phyloP scores from a whole-genome alignment of 1,139 yeast genomes.

The Pichiaceae sp. region DNA sequence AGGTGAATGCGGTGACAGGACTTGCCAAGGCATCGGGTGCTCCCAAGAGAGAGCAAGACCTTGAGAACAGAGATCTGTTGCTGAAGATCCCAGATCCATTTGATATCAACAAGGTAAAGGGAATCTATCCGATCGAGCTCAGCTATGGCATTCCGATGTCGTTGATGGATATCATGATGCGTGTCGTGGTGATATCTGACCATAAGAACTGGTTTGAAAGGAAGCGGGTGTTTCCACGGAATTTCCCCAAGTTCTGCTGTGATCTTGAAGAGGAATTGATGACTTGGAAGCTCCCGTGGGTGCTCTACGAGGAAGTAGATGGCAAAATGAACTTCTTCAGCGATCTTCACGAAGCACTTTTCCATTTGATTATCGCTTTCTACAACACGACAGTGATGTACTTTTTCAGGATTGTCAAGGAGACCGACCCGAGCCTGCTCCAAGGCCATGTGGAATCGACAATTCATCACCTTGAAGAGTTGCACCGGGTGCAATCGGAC shows the following conservation, averaged over 20 bases:
- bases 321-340: constrained; percentile 13
- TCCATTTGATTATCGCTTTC: constrained; percentile 31
- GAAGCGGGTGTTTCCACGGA: constrained; percentile 40
- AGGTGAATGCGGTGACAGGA: constrained; percentile 14
- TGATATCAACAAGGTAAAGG: constrained; percentile 3
- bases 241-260: constrained; percentile 47
- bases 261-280: constrained; percentile 42
- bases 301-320: constrained; percentile 20
- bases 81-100: constrained; percentile 12
- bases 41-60: constrained; percentile 10
- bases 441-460: constrained; percentile 30
- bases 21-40: constrained; percentile 6
- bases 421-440: constrained; percentile 25
- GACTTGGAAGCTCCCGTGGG: constrained; percentile 41
- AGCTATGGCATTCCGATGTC: constrained; percentile 43
- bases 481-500: constrained; percentile 19
- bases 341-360: constrained; percentile 32
- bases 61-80: constrained; percentile 3
- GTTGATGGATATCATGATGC: constrained; percentile 36
- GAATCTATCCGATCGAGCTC: constrained; percentile 27
- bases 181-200: constrained; percentile 39
- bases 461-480: constrained; percentile 26
- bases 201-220: constrained; percentile 41
- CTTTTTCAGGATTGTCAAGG: constrained; percentile 37
- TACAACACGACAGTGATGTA: constrained; percentile 38